These are phyloP conservation scores for Rosa chinensis DNA, from an alignment of 306 rosid genomes.

Conservation along the genomic window DNA sequence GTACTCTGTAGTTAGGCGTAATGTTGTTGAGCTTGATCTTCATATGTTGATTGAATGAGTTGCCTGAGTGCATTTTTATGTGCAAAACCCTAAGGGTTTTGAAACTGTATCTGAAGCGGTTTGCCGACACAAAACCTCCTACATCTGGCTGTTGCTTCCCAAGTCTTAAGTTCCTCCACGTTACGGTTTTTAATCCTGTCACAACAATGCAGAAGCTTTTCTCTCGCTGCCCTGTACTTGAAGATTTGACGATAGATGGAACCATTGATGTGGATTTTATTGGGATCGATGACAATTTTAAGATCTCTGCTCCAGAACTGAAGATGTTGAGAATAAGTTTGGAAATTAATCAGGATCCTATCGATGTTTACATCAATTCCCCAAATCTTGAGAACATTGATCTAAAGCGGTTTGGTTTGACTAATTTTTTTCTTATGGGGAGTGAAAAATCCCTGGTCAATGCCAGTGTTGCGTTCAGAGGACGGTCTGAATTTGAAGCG, in stretches of 20 bases:
- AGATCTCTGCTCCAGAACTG: not conserved
- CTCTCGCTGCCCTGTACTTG: constrained; percentile 1
- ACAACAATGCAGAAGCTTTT: not conserved
- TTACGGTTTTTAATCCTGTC: not conserved
- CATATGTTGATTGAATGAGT: not conserved
- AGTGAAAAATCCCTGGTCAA: not conserved
- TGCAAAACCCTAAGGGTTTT: not conserved
- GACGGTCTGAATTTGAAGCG: not conserved
- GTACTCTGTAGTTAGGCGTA: not conserved
- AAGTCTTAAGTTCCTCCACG: not conserved
- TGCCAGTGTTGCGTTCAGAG: not conserved
- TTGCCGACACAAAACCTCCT: not conserved
- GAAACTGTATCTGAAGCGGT: not conserved
- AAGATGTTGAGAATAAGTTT: not conserved
- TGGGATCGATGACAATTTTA: not conserved
- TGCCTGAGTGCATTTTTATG: not conserved
- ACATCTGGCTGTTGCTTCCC: not conserved
- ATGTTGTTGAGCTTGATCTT: not conserved
- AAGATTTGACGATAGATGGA: not conserved
- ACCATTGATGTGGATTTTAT: not conserved
- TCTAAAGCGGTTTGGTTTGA: not conserved
- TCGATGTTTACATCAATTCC: not conserved
- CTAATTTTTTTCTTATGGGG: not conserved
- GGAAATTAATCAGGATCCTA: not conserved
- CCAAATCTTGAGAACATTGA: not conserved